Conservation (phyloP, 2,329 filamentous ascomycete species). For the Alternaria viburni region DNA sequence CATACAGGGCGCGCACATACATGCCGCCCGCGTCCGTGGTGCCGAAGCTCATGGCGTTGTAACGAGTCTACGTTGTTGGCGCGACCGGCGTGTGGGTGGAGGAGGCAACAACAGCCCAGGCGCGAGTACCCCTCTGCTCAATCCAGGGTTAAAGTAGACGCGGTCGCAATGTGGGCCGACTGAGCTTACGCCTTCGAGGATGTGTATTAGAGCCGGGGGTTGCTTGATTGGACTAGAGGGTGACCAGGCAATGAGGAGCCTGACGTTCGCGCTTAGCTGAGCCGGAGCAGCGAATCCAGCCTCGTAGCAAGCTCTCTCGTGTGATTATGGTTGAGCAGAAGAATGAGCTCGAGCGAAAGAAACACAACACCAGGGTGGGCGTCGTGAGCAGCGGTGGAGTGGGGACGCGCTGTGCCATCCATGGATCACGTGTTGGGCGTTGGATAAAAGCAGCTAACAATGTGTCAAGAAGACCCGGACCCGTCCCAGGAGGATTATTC, state of each 20-base stretch:
- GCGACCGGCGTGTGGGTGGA: conserved; percentile 15
- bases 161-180: conserved; percentile 21
- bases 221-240: conserved; percentile 43
- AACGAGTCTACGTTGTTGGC: conserved; percentile 8
- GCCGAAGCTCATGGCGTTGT: conserved; percentile 17
- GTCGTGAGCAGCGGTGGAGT: conserved; percentile 27
- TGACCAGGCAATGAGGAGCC: conserved; percentile 39
- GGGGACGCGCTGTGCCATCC: conserved; percentile 18
- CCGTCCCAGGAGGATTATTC: conserved; percentile 14
- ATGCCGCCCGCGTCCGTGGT: conserved; percentile 63
- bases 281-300: conserved; percentile 36
- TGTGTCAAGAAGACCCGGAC: conserved; percentile 17
- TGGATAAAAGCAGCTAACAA: conserved; percentile 21
- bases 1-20: conserved; percentile 95
- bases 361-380: conserved; percentile 25
- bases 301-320: conserved; percentile 23
- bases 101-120: conserved; percentile 15
- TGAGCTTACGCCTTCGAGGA: conserved; percentile 28
- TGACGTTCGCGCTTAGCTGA: conserved; percentile 42
- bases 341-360: conserved; percentile 21
- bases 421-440: conserved; percentile 21
- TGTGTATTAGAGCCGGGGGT: conserved; percentile 38
- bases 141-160: conserved; percentile 19
- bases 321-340: conserved; percentile 15
- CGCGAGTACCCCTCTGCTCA: conserved; percentile 26